Conservation (phyloP, 176 grass and related monocot species). For the Leersia perrieri region DNA sequence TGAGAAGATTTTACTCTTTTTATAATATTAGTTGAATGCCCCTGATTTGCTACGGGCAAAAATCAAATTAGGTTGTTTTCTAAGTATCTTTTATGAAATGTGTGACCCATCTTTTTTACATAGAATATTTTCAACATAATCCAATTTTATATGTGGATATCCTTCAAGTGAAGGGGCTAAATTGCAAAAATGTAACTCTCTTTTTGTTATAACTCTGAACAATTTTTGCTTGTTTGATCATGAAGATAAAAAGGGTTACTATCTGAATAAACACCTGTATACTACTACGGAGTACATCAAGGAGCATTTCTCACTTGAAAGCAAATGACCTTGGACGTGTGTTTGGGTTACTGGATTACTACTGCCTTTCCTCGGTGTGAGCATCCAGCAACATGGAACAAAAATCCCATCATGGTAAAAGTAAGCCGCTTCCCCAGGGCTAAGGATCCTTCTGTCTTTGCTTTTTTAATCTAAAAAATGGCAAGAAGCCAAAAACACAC, state of each 20-base stretch:
- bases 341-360: slow-evolving; percentile 16
- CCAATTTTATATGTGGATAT: no score
- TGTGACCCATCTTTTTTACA: no score
- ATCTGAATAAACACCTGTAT: background rate
- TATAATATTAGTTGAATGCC: no score
- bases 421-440: slow-evolving; percentile 31
- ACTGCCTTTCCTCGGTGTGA: background rate
- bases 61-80: no score
- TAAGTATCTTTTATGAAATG: no score
- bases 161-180: no score
- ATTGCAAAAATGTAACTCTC: no score
- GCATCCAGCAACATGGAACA: slow-evolving; percentile 19
- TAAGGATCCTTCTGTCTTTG: slow-evolving; percentile 33
- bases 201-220: background rate
- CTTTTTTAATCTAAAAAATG: slow-evolving; percentile 11
- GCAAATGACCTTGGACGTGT: slow-evolving; percentile 15
- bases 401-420: slow-evolving; percentile 47
- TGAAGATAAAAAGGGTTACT: background rate
- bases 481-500: background rate
- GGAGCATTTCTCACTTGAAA: background rate
- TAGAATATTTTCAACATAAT: no score
- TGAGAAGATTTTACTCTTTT: no score
- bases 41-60: no score
- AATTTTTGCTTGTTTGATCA: background rate
- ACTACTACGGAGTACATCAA: background rate